A percentile compares a stretch with the other conserved stretches of the same genome.
phyloP scores from a whole-genome alignment of 192 early-diverging fungal species.

The Gorgonomyces haynaldii region DNA sequence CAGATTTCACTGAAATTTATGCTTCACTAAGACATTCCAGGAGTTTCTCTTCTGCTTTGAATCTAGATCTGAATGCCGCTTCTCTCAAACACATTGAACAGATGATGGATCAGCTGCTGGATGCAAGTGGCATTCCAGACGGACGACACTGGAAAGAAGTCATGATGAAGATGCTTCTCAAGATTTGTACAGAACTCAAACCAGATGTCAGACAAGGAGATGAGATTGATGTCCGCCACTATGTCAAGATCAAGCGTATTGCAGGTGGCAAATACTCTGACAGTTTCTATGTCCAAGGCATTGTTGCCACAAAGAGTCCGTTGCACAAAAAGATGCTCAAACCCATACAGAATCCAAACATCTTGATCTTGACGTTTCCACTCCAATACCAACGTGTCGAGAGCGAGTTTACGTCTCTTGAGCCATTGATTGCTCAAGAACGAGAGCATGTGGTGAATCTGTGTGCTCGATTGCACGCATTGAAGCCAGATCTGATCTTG shows the following conservation, averaged over 20 bases:
- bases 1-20: constrained; percentile 19
- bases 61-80: constrained; percentile 41
- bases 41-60: constrained; percentile 17
- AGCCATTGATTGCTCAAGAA: constrained; percentile 73
- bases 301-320: constrained; percentile 88
- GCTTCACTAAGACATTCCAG: constrained; percentile 19
- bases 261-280: constrained; percentile 71
- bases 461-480: constrained; percentile 61
- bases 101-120: constrained; percentile 60
- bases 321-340: constrained; percentile 84
- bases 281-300: constrained; percentile 74
- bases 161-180: constrained; percentile 56
- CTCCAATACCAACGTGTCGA: constrained; percentile 67
- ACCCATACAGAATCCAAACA: constrained; percentile 53
- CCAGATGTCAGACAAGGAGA: constrained; percentile 62
- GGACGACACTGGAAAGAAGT: constrained; percentile 54
- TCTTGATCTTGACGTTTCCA: constrained; percentile 78
- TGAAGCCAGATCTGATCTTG: constrained; percentile 69
- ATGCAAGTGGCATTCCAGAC: constrained; percentile 45
- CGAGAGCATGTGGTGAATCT: constrained; percentile 70
- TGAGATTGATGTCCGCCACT: constrained; percentile 74
- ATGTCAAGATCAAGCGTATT: constrained; percentile 92
- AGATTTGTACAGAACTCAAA: constrained; percentile 45
- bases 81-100: constrained; percentile 56
- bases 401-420: constrained; percentile 68